A percentile compares a stretch with the other conserved stretches of the same genome.
Evolutionary conservation across 192 early-diverging fungal genomes (phyloP).

Genomic region (Diversispora epigaea): DNA sequence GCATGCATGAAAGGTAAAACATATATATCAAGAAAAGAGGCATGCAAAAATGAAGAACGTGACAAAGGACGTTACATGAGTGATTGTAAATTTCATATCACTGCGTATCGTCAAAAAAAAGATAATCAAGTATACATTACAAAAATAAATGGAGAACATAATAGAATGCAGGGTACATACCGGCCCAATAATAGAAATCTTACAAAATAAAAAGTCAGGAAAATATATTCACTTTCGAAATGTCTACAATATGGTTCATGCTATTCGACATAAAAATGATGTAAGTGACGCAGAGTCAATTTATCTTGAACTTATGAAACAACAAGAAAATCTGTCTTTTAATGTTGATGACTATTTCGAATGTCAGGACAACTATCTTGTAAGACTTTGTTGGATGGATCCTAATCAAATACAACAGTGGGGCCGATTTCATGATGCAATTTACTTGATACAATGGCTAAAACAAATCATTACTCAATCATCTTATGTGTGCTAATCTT

Average conservation of each 20-base stretch:
- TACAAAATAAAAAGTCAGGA: neutral
- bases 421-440: neutral
- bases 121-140: slow-evolving; percentile 6
- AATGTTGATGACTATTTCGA: neutral
- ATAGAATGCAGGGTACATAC: neutral
- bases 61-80: neutral
- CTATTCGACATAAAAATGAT: neutral
- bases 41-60: neutral
- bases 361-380: neutral
- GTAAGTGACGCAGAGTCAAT: slow-evolving; percentile 3
- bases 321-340: neutral
- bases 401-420: neutral
- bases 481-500: too few relatives aligned
- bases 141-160: slow-evolving; percentile 1
- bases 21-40: neutral
- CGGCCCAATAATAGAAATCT: neutral
- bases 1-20: neutral
- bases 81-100: slow-evolving; percentile 3
- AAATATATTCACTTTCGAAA: too few relatives aligned
- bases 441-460: slow-evolving; percentile 8
- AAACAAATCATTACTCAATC: neutral
- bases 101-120: neutral
- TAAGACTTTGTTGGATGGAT: neutral
- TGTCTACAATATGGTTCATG: neutral
- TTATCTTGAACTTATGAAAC: slow-evolving; percentile 4